A percentile compares a stretch with the other conserved stretches of the same genome.
These are phyloP conservation scores for Glonium stellatum DNA, from an alignment of 495 filamentous ascomycete species.

Conservation along the genomic window DNA sequence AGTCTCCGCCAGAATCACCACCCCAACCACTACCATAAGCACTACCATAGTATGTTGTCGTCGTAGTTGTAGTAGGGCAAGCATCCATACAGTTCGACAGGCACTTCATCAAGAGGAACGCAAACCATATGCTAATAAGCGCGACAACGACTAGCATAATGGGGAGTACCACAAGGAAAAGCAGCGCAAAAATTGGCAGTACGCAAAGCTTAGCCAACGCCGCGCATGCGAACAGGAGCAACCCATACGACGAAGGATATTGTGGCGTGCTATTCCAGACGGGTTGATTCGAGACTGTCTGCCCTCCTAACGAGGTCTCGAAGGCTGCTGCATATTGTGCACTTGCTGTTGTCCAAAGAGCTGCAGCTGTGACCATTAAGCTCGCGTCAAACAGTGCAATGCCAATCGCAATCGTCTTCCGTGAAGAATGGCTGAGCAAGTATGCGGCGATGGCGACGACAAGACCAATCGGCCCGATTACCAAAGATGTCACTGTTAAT, in stretches of 20 bases:
- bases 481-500: conserved; percentile 1
- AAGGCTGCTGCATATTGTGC: conserved; percentile 3
- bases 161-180: conserved; percentile 8
- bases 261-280: neutral
- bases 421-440: neutral
- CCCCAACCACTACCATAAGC: neutral
- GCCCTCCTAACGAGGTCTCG: conserved; percentile 1
- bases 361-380: conserved; percentile 5
- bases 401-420: neutral
- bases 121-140: neutral
- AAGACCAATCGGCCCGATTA: neutral
- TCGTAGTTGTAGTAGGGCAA: neutral
- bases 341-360: neutral
- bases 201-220: conserved; percentile 3
- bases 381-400: neutral
- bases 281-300: neutral
- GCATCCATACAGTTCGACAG: neutral
- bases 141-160: neutral
- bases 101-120: neutral
- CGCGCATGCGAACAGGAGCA: conserved; percentile 2
- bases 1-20: neutral
- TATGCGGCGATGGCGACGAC: neutral
- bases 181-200: conserved; percentile 12
- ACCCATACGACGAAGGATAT: conserved; percentile 3
- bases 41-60: neutral